phyloP scores from a whole-genome alignment of 805 yeast species.

The Wickerhamomyces sydowiorum region DNA sequence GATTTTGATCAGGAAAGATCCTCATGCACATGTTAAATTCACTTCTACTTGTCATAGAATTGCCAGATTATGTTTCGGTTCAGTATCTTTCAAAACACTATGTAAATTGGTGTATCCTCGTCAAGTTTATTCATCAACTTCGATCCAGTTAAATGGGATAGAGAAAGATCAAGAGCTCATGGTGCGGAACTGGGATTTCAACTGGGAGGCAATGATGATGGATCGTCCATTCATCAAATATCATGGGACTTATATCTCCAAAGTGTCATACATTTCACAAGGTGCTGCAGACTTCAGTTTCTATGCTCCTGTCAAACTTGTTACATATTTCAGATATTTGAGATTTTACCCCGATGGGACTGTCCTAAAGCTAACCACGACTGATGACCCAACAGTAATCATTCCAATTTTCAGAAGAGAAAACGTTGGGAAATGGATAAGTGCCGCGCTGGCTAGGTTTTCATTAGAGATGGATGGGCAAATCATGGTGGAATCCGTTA shows the following conservation, averaged over 20 bases:
- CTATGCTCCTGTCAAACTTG: conserved; percentile 68
- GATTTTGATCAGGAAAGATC: conserved; percentile 38
- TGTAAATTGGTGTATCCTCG: conserved; percentile 45
- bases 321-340: conserved; percentile 82
- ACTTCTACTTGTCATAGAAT: conserved; percentile 53
- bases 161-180: conserved; percentile 27
- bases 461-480: conserved; percentile 48
- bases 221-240: conserved; percentile 75
- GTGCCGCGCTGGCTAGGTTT: conserved; percentile 31
- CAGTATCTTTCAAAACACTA: conserved; percentile 44
- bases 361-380: conserved; percentile 62
- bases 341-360: conserved; percentile 78
- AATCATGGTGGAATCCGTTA: conserved; percentile 52
- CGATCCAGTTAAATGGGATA: conserved; percentile 32
- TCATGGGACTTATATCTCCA: conserved; percentile 81
- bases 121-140: conserved; percentile 46
- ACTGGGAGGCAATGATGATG: conserved; percentile 30
- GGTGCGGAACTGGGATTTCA: conserved; percentile 35
- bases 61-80: conserved; percentile 52
- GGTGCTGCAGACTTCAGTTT: conserved; percentile 71
- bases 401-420: conserved; percentile 46
- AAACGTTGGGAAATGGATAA: conserved; percentile 26
- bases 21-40: conserved; percentile 62
- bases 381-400: conserved; percentile 64
- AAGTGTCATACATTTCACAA: conserved; percentile 76